phyloP scores from a whole-genome alignment of 805 yeast species.

The Ogataea pini region DNA sequence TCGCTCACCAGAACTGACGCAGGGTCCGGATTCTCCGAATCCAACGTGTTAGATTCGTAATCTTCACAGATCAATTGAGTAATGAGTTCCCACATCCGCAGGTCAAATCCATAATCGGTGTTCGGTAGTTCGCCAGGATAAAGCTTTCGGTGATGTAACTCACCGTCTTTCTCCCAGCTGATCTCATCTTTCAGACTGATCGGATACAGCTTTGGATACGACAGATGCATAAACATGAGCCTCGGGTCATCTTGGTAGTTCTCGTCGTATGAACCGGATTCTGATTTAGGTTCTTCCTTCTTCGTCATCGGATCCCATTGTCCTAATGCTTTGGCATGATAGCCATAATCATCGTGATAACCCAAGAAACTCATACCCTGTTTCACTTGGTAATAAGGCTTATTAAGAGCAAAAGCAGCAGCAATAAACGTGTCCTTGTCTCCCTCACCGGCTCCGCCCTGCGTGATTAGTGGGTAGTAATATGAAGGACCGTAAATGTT shows the following conservation, averaged over 20 bases:
- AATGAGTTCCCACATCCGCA: constrained; percentile 41
- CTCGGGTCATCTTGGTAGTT: constrained; percentile 24
- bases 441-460: constrained; percentile 76
- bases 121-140: constrained; percentile 33
- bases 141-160: constrained; percentile 33
- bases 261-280: constrained; percentile 34
- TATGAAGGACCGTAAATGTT: constrained; percentile 63
- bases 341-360: constrained; percentile 36
- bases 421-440: constrained; percentile 76
- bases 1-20: constrained; percentile 20
- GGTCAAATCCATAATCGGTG: constrained; percentile 39
- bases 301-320: constrained; percentile 44
- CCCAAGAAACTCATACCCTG: constrained; percentile 55
- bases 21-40: constrained; percentile 19
- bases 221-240: constrained; percentile 55
- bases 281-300: constrained; percentile 27
- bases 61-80: constrained; percentile 38
- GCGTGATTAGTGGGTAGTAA: constrained; percentile 67
- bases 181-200: constrained; percentile 25
- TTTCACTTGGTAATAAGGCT: constrained; percentile 47
- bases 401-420: constrained; percentile 51
- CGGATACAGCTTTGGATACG: constrained; percentile 55
- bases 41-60: constrained; percentile 13
- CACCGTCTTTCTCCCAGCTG: constrained; percentile 10
- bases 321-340: constrained; percentile 44